Evolutionary conservation across 345 rosid genomes (phyloP).

Genomic region (Eucalyptus brandiana): DNA sequence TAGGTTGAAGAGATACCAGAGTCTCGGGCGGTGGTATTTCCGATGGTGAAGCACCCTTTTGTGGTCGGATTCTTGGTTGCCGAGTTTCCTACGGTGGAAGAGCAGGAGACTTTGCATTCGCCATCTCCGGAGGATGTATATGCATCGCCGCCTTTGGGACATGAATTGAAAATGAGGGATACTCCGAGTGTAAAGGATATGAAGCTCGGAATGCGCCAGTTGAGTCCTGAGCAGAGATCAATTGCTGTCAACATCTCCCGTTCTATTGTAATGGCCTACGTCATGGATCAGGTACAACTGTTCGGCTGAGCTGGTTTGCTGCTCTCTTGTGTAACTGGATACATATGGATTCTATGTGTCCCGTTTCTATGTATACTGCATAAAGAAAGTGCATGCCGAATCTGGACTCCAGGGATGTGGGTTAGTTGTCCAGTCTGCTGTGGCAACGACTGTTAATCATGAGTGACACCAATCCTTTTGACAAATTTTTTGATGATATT

Average conservation of each 20-base stretch:
- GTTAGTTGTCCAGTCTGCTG: neutral
- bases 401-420: neutral
- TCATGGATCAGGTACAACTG: conserved; percentile 79
- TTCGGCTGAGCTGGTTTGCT: neutral
- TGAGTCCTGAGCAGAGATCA: conserved; percentile 52
- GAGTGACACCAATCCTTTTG: neutral
- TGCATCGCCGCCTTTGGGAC: conserved; percentile 20
- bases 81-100: conserved; percentile 42
- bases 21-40: conserved; percentile 72
- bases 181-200: conserved; percentile 13
- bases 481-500: neutral
- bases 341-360: neutral
- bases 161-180: conserved; percentile 10
- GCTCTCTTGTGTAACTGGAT: neutral
- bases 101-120: conserved; percentile 4
- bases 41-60: conserved; percentile 90
- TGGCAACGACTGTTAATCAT: neutral
- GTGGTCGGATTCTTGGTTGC: conserved; percentile 93
- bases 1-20: conserved; percentile 57
- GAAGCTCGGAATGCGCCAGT: conserved; percentile 10
- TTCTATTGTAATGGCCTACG: conserved; percentile 84
- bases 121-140: conserved; percentile 46
- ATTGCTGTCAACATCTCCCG: conserved; percentile 65
- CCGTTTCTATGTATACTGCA: neutral
- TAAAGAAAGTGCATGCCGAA: neutral